phyloP scores from a whole-genome alignment of 192 early-diverging fungal genomes.

The Linnemannia hyalina region DNA sequence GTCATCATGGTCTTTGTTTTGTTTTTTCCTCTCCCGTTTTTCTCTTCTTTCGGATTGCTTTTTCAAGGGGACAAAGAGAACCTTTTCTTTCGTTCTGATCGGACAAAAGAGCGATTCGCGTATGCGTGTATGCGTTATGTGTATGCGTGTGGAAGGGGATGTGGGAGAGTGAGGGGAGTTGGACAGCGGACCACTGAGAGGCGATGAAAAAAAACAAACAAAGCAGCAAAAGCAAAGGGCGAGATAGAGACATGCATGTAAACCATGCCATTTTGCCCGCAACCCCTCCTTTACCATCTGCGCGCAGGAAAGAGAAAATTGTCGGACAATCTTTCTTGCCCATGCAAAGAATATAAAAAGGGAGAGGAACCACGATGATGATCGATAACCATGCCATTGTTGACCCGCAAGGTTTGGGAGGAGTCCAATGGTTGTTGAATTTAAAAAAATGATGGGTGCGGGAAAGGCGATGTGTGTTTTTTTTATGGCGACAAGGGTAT shows the following conservation, averaged over 20 bases:
- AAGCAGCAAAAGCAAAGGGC: not conserved
- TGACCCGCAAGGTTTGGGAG: not conserved
- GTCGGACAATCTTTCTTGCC: no score
- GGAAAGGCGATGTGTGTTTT: not conserved
- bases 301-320: not conserved
- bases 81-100: not conserved
- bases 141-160: not conserved
- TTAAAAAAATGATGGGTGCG: not conserved
- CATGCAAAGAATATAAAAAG: not conserved
- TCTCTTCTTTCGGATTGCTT: not conserved
- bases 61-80: not conserved
- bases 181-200: constrained; percentile 4
- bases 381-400: not conserved
- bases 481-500: not conserved
- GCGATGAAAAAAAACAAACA: not conserved
- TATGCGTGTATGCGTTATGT: not conserved
- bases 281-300: not conserved
- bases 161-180: not conserved
- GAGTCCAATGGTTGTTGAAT: not conserved
- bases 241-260: not conserved
- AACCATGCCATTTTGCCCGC: constrained; percentile 1
- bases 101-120: not conserved
- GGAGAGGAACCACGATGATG: not conserved
- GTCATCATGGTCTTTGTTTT: not conserved
- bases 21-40: not conserved